These are phyloP conservation scores for Sporobolomyces roseus DNA, from an alignment of 768 basidiomycete species.

Conservation along the genomic window DNA sequence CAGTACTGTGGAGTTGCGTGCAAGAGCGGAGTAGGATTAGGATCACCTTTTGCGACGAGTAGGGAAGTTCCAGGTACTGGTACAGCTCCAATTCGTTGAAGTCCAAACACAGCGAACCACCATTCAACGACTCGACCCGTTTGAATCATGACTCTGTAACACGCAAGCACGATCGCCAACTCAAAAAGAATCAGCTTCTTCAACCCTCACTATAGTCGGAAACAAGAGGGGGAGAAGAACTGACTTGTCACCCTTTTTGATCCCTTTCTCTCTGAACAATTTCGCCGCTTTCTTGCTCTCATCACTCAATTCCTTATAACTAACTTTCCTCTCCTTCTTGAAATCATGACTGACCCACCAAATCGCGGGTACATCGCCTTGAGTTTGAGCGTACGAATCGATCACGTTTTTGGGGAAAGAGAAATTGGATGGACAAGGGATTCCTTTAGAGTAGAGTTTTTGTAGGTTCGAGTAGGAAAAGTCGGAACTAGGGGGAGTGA, in stretches of 20 bases:
- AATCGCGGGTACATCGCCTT: slow-evolving; percentile 13
- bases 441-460: slow-evolving; percentile 9
- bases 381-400: slow-evolving; percentile 7
- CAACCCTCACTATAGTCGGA: too few species aligned
- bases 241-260: slow-evolving; percentile 38
- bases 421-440: slow-evolving; percentile 36
- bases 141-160: slow-evolving; percentile 27
- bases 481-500: neutral
- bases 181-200: too few species aligned
- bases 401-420: slow-evolving; percentile 28
- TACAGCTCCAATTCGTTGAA: slow-evolving; percentile 32
- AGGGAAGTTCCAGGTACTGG: slow-evolving; percentile 32
- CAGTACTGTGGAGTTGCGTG: too few species aligned
- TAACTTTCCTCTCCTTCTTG: slow-evolving; percentile 14
- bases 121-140: slow-evolving; percentile 23
- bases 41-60: slow-evolving; percentile 34
- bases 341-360: slow-evolving; percentile 35
- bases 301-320: slow-evolving; percentile 22
- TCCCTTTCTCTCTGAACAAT: slow-evolving; percentile 16
- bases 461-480: slow-evolving; percentile 19
- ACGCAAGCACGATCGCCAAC: neutral
- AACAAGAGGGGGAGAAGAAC: too few species aligned
- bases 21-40: neutral
- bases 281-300: slow-evolving; percentile 20
- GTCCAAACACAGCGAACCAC: slow-evolving; percentile 28